Base-by-base conservation (phyloP, 176 grass and related monocot species). In the Oryza longistaminata region DNA sequence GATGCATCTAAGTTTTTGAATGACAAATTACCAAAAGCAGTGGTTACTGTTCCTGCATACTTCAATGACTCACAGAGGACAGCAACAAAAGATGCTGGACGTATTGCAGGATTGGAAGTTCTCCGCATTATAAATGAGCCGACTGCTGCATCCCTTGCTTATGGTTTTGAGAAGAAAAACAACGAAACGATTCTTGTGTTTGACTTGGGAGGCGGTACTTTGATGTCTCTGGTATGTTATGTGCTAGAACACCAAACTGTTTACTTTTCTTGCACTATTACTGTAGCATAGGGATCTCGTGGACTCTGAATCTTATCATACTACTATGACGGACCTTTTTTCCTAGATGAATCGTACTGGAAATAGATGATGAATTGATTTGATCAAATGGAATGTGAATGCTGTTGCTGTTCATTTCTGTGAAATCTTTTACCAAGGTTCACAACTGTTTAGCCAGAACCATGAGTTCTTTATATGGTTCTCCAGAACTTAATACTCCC, bases 81-180 rank as follows among this genome's bases (percentile, higher is more conserved):
- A 66, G 93, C 96, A 85, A 99, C 96, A 71, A 99, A 96, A 85
- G 96, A 99, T 92, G 93, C 96, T 76, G 96, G 96, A 19, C 93
- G 96, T 50, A 99, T 99, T 84, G 96, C 96, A n/a, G 96, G 96
- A 33, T 83, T 99, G 71, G 93, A 99, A 83, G 96, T 99, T 89
- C 96, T 99, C 77, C 93, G 96, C 86, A 99, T 99, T 71, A 96
- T 99, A 78, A 99, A 99, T 88, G 96, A 99, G 72, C 96, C 96
- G 50, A 99, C 96, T 79, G 96, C 96, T 85, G 96, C 96, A 88
- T 99, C 96, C 22, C 60, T 99, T 15, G 96, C 96, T 19, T 99
- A 99, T 86, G 96, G 96, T 76, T 99, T 99, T 50, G 96, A 99
- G 82, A 99, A 92, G 88, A 99, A 96, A 92, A 99, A 91, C 74